Evolutionary conservation across 768 basidiomycete species (phyloP), one percentile per base, ranked within the genome.

Genomic region (Lentinula guzmanii): DNA sequence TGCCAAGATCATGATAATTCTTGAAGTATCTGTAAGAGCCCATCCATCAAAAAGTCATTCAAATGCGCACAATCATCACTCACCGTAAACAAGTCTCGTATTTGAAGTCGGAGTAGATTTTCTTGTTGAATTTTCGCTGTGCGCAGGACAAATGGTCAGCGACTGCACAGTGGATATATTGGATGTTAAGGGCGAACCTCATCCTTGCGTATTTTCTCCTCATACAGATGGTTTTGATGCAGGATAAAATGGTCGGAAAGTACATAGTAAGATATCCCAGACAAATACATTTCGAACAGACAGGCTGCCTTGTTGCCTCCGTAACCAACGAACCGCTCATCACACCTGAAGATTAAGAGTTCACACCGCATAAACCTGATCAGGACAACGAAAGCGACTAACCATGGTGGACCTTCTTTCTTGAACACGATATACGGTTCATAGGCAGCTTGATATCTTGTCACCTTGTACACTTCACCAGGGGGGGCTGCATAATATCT

Each of bases 271-370:
- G 86, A 86, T 42, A 93, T 82, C 2, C 93, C 93, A 11, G 91
- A 86, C 6, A 95, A 76, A 74, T 92, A 93, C 84, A 95, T 91
- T 71, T 93, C 93, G 69, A 89, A 94, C 41, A 94, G 79, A 69
- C 93, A 95, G 9, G 94, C 93, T 1, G 93, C 93, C 71, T 95
- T 95, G 77, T 95, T 95, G 1, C 86, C 91, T 4, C 93, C 93
- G 70, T 95, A 95, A 1, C 93, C 93, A 51, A 93, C 81, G 68
- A 95, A 95, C 37, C 92, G 83, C 70, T 94, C 92, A 67, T 95
- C 92, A 67, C 93, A 95, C 91, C 91, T 93, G 62, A 46, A 21
- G 9, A n/a, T 18, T 55, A 10, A n/a, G 21, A 15, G 5, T 15
- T 42, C 33, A 35, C 21, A 21, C 18, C 8, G n/a, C 24, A 31